These are phyloP conservation scores for Pelargonium australe DNA, from an alignment of 441 rosid genomes.

Conservation along the genomic window DNA sequence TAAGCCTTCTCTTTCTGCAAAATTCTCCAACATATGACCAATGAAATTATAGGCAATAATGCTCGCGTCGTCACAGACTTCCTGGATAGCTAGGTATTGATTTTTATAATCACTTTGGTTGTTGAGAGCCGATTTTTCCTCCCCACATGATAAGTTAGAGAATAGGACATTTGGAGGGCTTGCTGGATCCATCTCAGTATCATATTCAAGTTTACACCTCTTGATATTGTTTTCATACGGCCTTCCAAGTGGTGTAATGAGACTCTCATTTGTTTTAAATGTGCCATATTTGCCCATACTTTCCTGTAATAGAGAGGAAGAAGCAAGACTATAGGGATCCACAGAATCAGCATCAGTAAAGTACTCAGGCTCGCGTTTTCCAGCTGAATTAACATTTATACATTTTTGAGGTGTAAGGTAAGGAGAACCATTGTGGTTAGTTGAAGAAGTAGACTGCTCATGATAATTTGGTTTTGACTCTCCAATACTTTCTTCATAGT, in stretches of 20 bases:
- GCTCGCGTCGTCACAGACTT: constrained; percentile 60
- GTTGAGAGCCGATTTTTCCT: constrained; percentile 21
- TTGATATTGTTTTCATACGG: constrained; percentile 12
- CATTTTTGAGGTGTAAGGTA: constrained; percentile 15
- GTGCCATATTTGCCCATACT: constrained; percentile 15
- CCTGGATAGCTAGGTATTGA: constrained; percentile 63
- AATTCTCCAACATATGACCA: constrained; percentile 50
- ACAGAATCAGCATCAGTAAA: constrained; percentile 20
- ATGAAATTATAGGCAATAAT: constrained; percentile 61
- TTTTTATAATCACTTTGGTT: constrained; percentile 30
- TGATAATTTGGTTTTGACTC: constrained; percentile 35
- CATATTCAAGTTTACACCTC: constrained; percentile 27
- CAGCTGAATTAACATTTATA: constrained; percentile 17
- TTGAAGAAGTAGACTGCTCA: constrained; percentile 13
- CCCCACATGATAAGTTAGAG: constrained; percentile 22
- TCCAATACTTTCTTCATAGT: constrained; percentile 47
- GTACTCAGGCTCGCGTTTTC: constrained; percentile 21
- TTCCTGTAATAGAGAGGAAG: constrained; percentile 26
- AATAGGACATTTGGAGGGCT: constrained; percentile 21
- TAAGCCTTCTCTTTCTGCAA: constrained; percentile 40
- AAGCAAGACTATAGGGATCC: constrained; percentile 21
- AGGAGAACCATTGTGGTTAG: constrained; percentile 19
- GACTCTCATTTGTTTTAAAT: constrained; percentile 17
- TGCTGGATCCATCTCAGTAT: constrained; percentile 26
- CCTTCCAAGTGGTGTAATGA: constrained; percentile 12